Base-by-base conservation (phyloP, 2,329 filamentous ascomycete genomes). In the Eutypa lata region DNA sequence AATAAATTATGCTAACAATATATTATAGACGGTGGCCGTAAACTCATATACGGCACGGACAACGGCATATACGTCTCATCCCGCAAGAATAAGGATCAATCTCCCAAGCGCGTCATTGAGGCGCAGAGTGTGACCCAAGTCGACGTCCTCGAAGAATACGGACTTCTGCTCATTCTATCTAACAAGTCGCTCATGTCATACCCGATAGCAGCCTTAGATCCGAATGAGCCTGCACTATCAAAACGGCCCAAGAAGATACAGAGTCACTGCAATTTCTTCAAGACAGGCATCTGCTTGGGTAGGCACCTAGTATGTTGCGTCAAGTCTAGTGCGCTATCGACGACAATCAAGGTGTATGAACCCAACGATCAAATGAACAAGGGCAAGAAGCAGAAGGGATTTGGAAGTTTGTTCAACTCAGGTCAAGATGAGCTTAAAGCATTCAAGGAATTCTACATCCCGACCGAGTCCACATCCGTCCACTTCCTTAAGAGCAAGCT, bases 371-470 rank as follows among this genome's bases (percentile, higher is more conserved):
- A 91, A 57, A 88, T 96, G 80, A 88, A 89, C 51, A 94, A 92
- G 76, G 90, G 90, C 53, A 95, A 94, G 77, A 97, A 95, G 76
- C 95, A 96, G 69, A 94, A 92, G 65, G 93, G 94, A 18, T 87
- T 99, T 55, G 88, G 90, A 61, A 96, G 95, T 75, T 96, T 99
- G 86, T 93, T 99, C 74, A 91, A 91, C 56, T 87, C 78, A 49
- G 91, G 91, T 8, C 92, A 97, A 69, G 94, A 99, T 71, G 91
- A 96, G 62, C 82, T 99, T 58, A 95, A 95, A 73, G 90, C 93
- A 13, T 96, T 95, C 80, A 96, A 96, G 80, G 94, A 99, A 76
- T 97, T 97, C 67, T 99, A 99, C 73, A 97, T 99, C 56, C 94
- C 94, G 0, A 94, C 92, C 7, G 94, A 99, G 76, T 96, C 93